A percentile compares a stretch with the other conserved stretches of the same genome.
These are phyloP conservation scores for Ceratocystis ficicola DNA, from an alignment of 2,329 filamentous ascomycete species.

Conservation along the genomic window DNA sequence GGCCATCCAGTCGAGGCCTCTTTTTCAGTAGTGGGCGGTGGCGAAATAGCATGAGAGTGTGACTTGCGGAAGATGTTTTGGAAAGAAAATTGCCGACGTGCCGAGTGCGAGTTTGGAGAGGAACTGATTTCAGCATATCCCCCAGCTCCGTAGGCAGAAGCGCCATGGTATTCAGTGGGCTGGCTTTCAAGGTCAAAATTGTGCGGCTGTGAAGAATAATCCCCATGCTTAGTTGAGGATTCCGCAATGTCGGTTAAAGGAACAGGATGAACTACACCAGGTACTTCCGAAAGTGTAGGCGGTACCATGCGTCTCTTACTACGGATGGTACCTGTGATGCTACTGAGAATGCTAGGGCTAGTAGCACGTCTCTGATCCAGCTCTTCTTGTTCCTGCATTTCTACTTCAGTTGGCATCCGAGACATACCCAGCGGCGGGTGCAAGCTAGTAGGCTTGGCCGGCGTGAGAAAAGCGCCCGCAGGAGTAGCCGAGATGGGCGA, in stretches of 20 bases:
- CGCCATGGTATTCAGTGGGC: slow-evolving; percentile 38
- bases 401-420: slow-evolving; percentile 58
- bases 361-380: slow-evolving; percentile 25
- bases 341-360: slow-evolving; percentile 39
- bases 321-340: slow-evolving; percentile 46
- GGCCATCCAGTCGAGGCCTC: not conserved
- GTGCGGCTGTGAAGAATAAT: slow-evolving; percentile 30
- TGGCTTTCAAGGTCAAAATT: slow-evolving; percentile 37
- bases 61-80: slow-evolving; percentile 58
- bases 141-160: slow-evolving; percentile 35
- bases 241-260: slow-evolving; percentile 50
- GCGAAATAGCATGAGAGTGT: slow-evolving; percentile 34
- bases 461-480: not conserved
- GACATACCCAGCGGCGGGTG: slow-evolving; percentile 84
- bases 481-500: slow-evolving; percentile 15
- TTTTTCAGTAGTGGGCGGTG: slow-evolving; percentile 28
- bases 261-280: slow-evolving; percentile 48
- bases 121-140: slow-evolving; percentile 31
- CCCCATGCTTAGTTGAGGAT: slow-evolving; percentile 30
- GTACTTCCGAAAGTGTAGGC: slow-evolving; percentile 32
- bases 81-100: slow-evolving; percentile 80
- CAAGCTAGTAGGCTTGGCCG: slow-evolving; percentile 24
- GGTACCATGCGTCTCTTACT: slow-evolving; percentile 27
- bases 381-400: slow-evolving; percentile 42
- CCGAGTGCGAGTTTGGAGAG: slow-evolving; percentile 48